These are phyloP conservation scores for Sporopachydermia lactativora DNA, from an alignment of 805 yeast genomes.

Conservation along the genomic window DNA sequence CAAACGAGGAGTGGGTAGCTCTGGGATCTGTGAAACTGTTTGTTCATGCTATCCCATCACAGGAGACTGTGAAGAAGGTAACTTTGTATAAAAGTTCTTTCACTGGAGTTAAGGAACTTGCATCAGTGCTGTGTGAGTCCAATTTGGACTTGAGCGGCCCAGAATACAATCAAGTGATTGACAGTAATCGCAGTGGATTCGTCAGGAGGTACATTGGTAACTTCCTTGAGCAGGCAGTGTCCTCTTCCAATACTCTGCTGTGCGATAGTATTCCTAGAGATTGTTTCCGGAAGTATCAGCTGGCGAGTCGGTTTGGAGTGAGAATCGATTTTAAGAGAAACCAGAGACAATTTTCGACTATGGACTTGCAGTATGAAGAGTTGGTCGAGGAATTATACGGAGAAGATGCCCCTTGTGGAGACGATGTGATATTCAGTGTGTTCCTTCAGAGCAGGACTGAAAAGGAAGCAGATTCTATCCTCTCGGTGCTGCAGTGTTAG, in stretches of 20 bases:
- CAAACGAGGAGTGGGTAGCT: not conserved
- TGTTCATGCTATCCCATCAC: not conserved
- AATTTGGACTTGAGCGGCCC: not conserved
- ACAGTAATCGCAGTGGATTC: not conserved
- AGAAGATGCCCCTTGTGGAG: not conserved
- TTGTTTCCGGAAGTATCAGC: not conserved
- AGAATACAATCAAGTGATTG: not conserved
- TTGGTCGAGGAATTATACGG: not conserved
- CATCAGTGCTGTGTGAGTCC: not conserved
- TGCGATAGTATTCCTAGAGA: not conserved
- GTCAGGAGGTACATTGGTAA: not conserved
- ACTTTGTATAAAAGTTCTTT: slow-evolving; percentile 1
- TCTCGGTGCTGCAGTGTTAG: no score
- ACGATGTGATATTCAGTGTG: not conserved
- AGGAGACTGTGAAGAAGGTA: not conserved
- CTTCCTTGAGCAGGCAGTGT: not conserved
- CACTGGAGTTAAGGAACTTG: not conserved
- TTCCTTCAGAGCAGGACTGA: not conserved
- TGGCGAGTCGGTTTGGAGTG: not conserved
- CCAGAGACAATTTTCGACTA: not conserved
- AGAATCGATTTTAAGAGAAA: not conserved
- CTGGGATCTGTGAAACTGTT: not conserved
- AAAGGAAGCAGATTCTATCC: not conserved
- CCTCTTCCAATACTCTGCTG: not conserved
- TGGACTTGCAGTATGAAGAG: not conserved